A percentile compares a stretch with the other conserved stretches of the same genome.
Conservation (phyloP, 2,329 filamentous ascomycete genomes). For the Sphaceloma murrayae region DNA sequence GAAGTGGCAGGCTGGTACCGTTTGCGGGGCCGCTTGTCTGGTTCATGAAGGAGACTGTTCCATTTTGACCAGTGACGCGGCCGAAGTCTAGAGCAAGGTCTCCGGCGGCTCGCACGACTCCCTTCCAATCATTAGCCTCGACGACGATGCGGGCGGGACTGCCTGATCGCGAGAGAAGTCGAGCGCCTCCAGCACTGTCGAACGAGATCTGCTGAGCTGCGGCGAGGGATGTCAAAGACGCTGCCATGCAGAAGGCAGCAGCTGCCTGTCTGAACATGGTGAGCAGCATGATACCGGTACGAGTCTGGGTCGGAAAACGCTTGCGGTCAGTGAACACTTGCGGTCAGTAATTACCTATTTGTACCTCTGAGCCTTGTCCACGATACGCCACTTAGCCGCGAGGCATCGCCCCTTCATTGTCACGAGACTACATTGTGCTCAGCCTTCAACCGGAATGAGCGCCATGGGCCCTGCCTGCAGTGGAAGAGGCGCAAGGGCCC, state of each 20-base stretch:
- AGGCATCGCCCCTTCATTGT: too few species aligned
- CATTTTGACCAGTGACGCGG: constrained; percentile 57
- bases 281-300: neutral
- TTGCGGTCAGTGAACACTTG: neutral
- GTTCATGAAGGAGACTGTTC: constrained; percentile 42
- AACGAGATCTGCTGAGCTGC: constrained; percentile 6
- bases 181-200: neutral
- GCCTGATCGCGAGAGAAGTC: neutral
- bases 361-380: neutral
- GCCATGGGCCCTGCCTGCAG: too few species aligned
- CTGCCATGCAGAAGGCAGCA: neutral
- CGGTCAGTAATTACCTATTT: constrained; percentile 5
- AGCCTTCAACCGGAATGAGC: neutral
- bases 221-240: neutral
- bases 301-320: too few species aligned
- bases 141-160: constrained; percentile 38
- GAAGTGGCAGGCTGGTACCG: constrained; percentile 41
- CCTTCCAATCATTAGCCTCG: constrained; percentile 54
- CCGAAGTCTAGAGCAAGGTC: constrained; percentile 62
- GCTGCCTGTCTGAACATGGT: neutral
- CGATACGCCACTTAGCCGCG: too few species aligned
- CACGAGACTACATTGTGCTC: neutral
- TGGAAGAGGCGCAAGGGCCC: constrained; percentile 7
- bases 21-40: constrained; percentile 30
- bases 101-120: constrained; percentile 56